Base-by-base conservation (phyloP, 805 yeast species). In the Jamesozyma lodderae region DNA sequence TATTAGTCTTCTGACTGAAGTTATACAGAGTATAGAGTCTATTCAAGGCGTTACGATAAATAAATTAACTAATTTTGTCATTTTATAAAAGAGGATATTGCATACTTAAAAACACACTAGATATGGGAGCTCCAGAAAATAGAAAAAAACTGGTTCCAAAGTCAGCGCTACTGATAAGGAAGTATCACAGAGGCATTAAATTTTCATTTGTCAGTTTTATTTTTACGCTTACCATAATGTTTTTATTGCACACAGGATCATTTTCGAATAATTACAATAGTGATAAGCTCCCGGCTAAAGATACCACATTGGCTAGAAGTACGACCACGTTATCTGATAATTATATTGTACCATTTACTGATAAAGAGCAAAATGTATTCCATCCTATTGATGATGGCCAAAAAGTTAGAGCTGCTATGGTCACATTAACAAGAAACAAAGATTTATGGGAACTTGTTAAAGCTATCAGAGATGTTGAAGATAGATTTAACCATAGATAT, bases 381-480 rank as follows among this genome's bases (percentile, higher is more conserved):
- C 59, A 54, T 31, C 63, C 63, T 7, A 37, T 43, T 23, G 55
- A 54, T 29, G 57, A 53, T 32, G 67, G 65, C 35, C 42, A 42
- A 15, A 62, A 65, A 35, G 77, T 67, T 45, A 78, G 72, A 44
- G 90, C 86, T 3, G 73, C 84, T 0, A 68, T 83, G 49, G 72
- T 81, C 47, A 75, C 85, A 2, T 63, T 84, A 25, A 85, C 84
- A 31, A 69, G 87, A 47, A 82, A 84, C 55, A 53, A 63, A 9
- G 92, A 84, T 41, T 59, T 82, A 3, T 72, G 68, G 52, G 62
- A 61, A 11, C 65, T 83, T 53, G 55, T 78, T 5, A 69, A 69
- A 31, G 70, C 90, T 4, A 73, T 83, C 36, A 70, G 75, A 45
- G 69, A 70, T 40, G 73, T 78, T 33, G 83, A 82, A 52, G 77